Evolutionary conservation across 1,284 basidiomycete genomes (phyloP).

Genomic region (Ceratobasidium theobromae): DNA sequence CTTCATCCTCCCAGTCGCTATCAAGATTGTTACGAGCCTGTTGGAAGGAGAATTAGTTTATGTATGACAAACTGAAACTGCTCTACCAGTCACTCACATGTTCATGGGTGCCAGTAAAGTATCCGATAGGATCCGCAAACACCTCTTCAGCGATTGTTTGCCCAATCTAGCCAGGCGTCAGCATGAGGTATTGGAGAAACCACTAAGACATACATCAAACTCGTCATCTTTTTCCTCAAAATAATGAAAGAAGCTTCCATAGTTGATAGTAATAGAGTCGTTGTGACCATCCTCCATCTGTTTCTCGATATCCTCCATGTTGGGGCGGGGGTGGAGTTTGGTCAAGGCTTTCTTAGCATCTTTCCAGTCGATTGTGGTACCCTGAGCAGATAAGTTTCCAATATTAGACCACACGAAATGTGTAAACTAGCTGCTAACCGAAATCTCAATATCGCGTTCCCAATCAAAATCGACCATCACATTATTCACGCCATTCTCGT

Average conservation of each 20-base stretch:
- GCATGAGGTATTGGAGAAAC: not conserved
- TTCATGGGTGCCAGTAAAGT: slow-evolving; percentile 65
- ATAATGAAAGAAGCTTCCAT: slow-evolving; percentile 86
- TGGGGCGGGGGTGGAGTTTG: slow-evolving; percentile 71
- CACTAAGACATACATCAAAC: slow-evolving; percentile 57
- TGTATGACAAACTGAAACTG: not conserved
- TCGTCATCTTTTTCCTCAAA: slow-evolving; percentile 69
- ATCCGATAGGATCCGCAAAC: slow-evolving; percentile 74
- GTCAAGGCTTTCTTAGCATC: slow-evolving; percentile 71
- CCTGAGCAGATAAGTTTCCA: slow-evolving; percentile 48
- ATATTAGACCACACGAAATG: not conserved
- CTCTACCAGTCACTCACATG: slow-evolving; percentile 20
- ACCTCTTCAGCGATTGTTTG: slow-evolving; percentile 69
- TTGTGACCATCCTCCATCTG: slow-evolving; percentile 40
- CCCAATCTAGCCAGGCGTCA: slow-evolving; percentile 55
- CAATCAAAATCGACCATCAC: slow-evolving; percentile 76
- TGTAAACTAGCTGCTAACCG: slow-evolving; percentile 51
- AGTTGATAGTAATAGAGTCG: slow-evolving; percentile 52
- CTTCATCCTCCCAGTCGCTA: slow-evolving; percentile 14
- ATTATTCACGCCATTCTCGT: slow-evolving; percentile 69
- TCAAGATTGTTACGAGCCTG: slow-evolving; percentile 15
- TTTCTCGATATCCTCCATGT: slow-evolving; percentile 53
- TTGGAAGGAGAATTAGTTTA: not conserved
- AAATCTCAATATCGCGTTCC: slow-evolving; percentile 66
- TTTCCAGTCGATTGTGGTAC: slow-evolving; percentile 78